A percentile compares a stretch with the other conserved stretches of the same genome.
phyloP scores from a whole-genome alignment of 192 early-diverging fungal genomes.

The Anaeromyces robustus region DNA sequence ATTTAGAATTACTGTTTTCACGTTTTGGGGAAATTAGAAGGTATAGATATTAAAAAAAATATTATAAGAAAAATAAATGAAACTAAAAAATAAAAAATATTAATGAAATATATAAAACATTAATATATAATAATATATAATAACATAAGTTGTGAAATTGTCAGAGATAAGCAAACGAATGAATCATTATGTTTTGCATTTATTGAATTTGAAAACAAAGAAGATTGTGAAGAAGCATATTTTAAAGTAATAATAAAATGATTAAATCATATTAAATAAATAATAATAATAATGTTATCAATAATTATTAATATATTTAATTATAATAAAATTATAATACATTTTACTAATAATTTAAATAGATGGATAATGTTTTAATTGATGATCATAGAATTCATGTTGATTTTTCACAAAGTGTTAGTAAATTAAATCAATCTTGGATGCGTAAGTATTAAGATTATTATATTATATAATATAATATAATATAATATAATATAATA shows the following conservation, averaged over 20 bases:
- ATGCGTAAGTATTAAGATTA: slow-evolving; percentile 28
- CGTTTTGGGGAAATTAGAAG: slow-evolving; percentile 71
- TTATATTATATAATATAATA: no score
- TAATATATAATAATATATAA: no score
- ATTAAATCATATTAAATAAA: background rate
- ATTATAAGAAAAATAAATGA: no score
- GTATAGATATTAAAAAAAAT: slow-evolving; percentile 7
- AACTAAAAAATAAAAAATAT: no score
- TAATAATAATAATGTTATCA: background rate
- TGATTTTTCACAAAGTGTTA: slow-evolving; percentile 94
- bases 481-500: no score
- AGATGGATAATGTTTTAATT: slow-evolving; percentile 92
- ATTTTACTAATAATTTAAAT: background rate
- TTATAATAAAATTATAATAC: background rate
- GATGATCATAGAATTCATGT: slow-evolving; percentile 93
- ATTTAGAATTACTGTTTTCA: slow-evolving; percentile 82
- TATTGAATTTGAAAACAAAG: slow-evolving; percentile 82
- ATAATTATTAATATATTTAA: no score
- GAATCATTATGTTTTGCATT: slow-evolving; percentile 89
- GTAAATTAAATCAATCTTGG: slow-evolving; percentile 67
- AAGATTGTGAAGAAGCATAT: slow-evolving; percentile 54
- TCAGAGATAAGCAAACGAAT: slow-evolving; percentile 66
- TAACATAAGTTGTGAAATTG: slow-evolving; percentile 61
- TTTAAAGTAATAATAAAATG: no score
- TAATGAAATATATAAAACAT: no score